A percentile compares a stretch with the other conserved stretches of the same genome.
Conservation (phyloP, 768 basidiomycete genomes). For the Filobasidium floriforme region DNA sequence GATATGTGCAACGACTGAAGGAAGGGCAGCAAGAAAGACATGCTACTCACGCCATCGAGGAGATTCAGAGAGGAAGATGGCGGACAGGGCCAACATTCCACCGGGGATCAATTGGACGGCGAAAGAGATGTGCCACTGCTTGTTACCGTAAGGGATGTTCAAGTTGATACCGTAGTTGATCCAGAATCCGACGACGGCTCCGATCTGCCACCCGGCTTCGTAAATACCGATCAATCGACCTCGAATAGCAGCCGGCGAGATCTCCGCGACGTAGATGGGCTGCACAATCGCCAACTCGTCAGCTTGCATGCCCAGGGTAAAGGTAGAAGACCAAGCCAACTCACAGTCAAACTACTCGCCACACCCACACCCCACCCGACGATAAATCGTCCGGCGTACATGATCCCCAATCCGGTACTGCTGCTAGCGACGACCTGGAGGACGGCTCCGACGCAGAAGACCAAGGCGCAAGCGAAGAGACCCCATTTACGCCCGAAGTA, state of each 20-base stretch:
- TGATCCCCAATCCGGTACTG: conserved; percentile 32
- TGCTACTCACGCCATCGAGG: conserved; percentile 34
- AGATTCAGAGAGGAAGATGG: conserved; percentile 43
- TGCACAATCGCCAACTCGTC: background rate
- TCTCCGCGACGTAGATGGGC: conserved; percentile 51
- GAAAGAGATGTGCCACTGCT: conserved; percentile 41
- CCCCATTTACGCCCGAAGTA: conserved; percentile 23
- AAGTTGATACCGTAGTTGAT: conserved; percentile 29
- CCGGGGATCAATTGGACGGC: conserved; percentile 56
- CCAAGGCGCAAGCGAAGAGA: conserved; percentile 21
- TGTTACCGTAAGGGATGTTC: conserved; percentile 23
- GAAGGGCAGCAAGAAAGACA: no score
- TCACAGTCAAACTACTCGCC: conserved; percentile 24
- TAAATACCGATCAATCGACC: conserved; percentile 52
- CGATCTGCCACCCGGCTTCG: conserved; percentile 52
- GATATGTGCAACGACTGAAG: no score
- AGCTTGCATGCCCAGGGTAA: background rate
- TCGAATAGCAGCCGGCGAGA: conserved; percentile 50
- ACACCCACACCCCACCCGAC: conserved; percentile 49
- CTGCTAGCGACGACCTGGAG: conserved; percentile 37
- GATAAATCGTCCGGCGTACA: conserved; percentile 50
- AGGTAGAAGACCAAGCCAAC: background rate
- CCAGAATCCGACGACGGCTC: conserved; percentile 47
- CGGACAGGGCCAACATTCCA: conserved; percentile 50
- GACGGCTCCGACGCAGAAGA: conserved; percentile 49